Base-by-base conservation (phyloP, 2,329 filamentous ascomycete species). In the Monilinia polystroma region DNA sequence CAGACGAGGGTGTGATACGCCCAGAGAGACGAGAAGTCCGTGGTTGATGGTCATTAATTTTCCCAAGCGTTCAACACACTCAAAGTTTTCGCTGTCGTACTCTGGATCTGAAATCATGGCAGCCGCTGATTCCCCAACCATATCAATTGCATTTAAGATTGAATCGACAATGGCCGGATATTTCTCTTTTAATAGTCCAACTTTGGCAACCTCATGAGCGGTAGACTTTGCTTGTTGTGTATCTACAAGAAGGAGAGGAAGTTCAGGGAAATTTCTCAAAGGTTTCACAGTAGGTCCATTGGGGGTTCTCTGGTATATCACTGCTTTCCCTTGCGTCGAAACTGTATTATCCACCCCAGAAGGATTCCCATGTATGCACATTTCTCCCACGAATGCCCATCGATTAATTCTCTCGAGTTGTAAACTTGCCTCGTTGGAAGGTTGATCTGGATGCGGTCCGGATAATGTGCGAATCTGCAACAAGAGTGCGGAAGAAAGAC, bases 261-360 rank as follows among this genome's bases (percentile, higher is more conserved):
- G 83, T 79, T 97, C 92, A 1, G 96, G 95, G 76, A 99, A 98
- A 72, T 91, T 87, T 80, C 90, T 91, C 0, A 99, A 79, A 1
- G 93, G 86, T 14, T 84, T 85, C 5, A 98, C 93, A 0, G 81
- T 80, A 0, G 94, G 92, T 3, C 93, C 91, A 75, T 90, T 89
- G 67, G 82, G 82, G 77, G 82, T 85, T 63, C 93, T 85, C 74
- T 94, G 90, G 80, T 96, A 99, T 3, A 98, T 82, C 1, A 99
- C 93, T 0, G 93, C 95, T 79, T 97, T 97, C 67, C 95, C 95
- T 74, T 96, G 91, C 16, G 93, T 91, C 16, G 94, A 85, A 38
- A 99, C 94, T 3, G 95, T 99, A 78, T 99, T 99, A 79, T 99
- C 95, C 54, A 99, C 92, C 0, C 95, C 95, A 0, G 92, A 97